These are phyloP conservation scores for Colletotrichum costaricense DNA, from an alignment of 2,329 filamentous ascomycete genomes.

Conservation along the genomic window DNA sequence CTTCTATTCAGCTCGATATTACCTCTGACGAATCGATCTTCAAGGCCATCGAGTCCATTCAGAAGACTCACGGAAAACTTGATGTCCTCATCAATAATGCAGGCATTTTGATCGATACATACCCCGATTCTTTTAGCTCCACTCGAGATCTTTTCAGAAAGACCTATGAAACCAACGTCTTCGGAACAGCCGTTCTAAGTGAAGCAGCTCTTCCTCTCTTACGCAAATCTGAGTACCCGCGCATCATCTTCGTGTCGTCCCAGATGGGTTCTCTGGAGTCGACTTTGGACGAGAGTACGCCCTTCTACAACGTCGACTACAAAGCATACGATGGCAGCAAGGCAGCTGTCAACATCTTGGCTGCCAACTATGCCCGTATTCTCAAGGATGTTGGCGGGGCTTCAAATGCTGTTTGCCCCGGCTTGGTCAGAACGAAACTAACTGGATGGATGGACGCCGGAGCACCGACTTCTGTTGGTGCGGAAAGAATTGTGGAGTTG, in stretches of 20 bases:
- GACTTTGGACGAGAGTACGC: constrained; percentile 41
- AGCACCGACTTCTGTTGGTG: constrained; percentile 41
- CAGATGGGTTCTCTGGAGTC: constrained; percentile 47
- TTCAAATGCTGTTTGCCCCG: constrained; percentile 51
- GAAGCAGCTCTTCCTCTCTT: constrained; percentile 45
- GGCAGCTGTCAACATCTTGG: constrained; percentile 55
- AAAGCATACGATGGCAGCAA: constrained; percentile 54
- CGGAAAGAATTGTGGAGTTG: constrained; percentile 44
- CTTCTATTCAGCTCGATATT: constrained; percentile 42
- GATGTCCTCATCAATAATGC: constrained; percentile 52
- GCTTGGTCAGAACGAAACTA: constrained; percentile 47
- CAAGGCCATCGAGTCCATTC: constrained; percentile 39
- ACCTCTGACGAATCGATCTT: constrained; percentile 43
- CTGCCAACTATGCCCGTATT: constrained; percentile 45
- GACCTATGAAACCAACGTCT: constrained; percentile 52
- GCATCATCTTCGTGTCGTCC: constrained; percentile 52
- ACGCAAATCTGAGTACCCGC: constrained; percentile 37
- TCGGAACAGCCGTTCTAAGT: constrained; percentile 44
- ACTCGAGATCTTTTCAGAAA: constrained; percentile 49
- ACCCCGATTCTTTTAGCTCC: constrained; percentile 20
- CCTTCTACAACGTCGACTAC: constrained; percentile 42
- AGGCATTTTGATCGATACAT: constrained; percentile 42
- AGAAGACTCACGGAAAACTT: constrained; percentile 41
- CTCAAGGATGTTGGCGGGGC: constrained; percentile 44
- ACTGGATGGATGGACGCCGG: constrained; percentile 34